Conservation (phyloP, 192 early-diverging fungal genomes). For the Backusella liffmaniae region DNA sequence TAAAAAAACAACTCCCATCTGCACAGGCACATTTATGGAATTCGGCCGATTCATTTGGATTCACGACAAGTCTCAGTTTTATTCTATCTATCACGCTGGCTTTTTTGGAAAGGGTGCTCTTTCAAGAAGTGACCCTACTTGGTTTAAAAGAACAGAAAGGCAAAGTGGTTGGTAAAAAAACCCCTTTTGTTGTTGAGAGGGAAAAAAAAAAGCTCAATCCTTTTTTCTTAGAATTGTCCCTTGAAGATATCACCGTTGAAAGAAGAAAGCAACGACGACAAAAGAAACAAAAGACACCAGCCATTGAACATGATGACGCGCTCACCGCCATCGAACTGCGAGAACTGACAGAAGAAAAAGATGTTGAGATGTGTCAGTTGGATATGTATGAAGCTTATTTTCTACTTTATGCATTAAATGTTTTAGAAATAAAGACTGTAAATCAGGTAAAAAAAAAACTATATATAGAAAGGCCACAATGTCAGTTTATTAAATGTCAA, state of each 20-base stretch:
- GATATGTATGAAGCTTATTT: conserved; percentile 76
- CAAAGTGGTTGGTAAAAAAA: not conserved
- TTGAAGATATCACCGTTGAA: conserved; percentile 44
- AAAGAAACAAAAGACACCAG: not conserved
- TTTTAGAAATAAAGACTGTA: conserved; percentile 42
- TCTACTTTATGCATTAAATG: conserved; percentile 57
- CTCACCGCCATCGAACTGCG: not conserved
- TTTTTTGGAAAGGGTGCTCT: conserved; percentile 49
- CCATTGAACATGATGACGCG: not conserved
- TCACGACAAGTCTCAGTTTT: not conserved
- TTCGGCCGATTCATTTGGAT: conserved; percentile 30
- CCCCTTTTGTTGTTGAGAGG: not conserved
- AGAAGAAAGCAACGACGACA: conserved; percentile 23
- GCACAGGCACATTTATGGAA: conserved; percentile 15
- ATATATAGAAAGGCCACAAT: not conserved
- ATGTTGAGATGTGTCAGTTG: conserved; percentile 66
- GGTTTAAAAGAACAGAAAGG: conserved; percentile 40
- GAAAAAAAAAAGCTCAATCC: not conserved
- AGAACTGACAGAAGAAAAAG: not conserved
- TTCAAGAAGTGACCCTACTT: conserved; percentile 79
- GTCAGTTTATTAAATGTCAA: not conserved
- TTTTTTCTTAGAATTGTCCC: conserved; percentile 1
- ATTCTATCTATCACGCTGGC: conserved; percentile 49
- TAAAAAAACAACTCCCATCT: not conserved
- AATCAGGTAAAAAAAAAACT: not conserved